Conservation (phyloP, 306 rosid genomes). For the Benincasa hispida region DNA sequence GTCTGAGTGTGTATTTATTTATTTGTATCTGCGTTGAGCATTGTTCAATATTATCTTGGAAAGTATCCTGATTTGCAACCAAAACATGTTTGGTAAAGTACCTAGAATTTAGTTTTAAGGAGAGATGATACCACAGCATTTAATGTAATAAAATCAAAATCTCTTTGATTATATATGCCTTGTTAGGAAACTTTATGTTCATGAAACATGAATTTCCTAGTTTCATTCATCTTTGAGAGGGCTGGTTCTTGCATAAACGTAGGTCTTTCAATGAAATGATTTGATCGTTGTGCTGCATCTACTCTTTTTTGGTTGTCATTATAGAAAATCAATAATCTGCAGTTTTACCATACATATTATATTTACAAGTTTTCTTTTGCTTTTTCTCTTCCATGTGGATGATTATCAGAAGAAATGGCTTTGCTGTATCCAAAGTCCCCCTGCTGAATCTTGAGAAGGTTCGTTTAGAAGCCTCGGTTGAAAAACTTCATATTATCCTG, state of each 20-base stretch:
- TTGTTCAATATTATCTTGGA: not conserved
- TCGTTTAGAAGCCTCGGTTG: conserved; percentile 1
- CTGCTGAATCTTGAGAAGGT: conserved; percentile 12
- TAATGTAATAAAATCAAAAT: not conserved
- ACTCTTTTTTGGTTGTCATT: not conserved
- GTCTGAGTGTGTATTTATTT: not conserved
- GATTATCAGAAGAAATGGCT: conserved; percentile 12
- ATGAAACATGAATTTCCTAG: not conserved
- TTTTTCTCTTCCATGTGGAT: not conserved
- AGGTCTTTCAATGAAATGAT: not conserved
- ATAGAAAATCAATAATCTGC: not conserved
- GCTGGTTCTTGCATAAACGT: not conserved
- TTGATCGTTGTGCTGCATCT: not conserved
- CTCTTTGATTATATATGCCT: not conserved
- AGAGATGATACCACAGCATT: not conserved
- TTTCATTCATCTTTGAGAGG: not conserved
- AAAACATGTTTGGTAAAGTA: not conserved
- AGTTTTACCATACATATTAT: not conserved
- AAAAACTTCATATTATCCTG: not conserved
- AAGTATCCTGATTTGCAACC: not conserved
- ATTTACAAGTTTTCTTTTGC: not conserved
- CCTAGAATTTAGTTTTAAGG: not conserved
- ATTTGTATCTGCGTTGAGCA: not conserved
- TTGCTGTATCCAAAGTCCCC: conserved; percentile 8
- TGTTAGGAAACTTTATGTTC: not conserved